Percentiles rank a stretch among this genome's conserved stretches.
phyloP scores from a whole-genome alignment of 2,329 filamentous ascomycete species.

The Microsporum audouinii region DNA sequence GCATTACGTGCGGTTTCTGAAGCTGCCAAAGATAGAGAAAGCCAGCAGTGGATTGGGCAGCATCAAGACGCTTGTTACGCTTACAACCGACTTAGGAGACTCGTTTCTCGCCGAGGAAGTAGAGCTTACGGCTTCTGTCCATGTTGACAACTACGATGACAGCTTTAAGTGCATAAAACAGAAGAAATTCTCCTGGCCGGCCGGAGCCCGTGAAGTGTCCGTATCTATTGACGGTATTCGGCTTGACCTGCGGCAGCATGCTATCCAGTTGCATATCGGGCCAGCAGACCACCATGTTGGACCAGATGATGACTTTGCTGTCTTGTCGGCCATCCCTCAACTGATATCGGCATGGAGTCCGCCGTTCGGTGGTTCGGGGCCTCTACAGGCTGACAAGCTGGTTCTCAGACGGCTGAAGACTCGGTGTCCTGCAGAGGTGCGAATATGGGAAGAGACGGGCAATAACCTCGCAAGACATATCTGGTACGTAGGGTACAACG shows the following conservation, averaged over 20 bases:
- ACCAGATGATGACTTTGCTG: slow-evolving; percentile 20
- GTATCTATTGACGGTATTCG: slow-evolving; percentile 28
- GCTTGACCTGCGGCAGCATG: neutral
- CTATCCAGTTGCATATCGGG: slow-evolving; percentile 6
- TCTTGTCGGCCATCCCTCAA: slow-evolving; percentile 25
- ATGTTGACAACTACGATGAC: neutral
- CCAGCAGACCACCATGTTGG: slow-evolving; percentile 14
- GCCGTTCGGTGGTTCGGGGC: slow-evolving; percentile 31
- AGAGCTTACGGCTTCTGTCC: slow-evolving; percentile 26
- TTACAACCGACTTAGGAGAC: slow-evolving; percentile 60
- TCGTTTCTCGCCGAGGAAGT: slow-evolving; percentile 45
- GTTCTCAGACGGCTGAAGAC: slow-evolving; percentile 46
- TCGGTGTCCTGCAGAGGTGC: slow-evolving; percentile 29
- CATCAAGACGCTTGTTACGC: slow-evolving; percentile 46
- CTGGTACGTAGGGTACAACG: slow-evolving; percentile 41
- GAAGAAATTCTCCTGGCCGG: slow-evolving; percentile 35
- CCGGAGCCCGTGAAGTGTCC: slow-evolving; percentile 34
- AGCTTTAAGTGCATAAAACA: slow-evolving; percentile 11
- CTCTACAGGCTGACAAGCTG: slow-evolving; percentile 38
- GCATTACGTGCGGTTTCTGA: slow-evolving; percentile 57
- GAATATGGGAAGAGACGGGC: slow-evolving; percentile 58
- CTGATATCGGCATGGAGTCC: slow-evolving; percentile 49
- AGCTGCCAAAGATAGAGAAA: slow-evolving; percentile 43
- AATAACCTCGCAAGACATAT: slow-evolving; percentile 62
- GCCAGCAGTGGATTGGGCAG: slow-evolving; percentile 30